These are phyloP conservation scores for Magnaporthales sp. DNA, from an alignment of 2,329 filamentous ascomycete genomes.

Conservation along the genomic window DNA sequence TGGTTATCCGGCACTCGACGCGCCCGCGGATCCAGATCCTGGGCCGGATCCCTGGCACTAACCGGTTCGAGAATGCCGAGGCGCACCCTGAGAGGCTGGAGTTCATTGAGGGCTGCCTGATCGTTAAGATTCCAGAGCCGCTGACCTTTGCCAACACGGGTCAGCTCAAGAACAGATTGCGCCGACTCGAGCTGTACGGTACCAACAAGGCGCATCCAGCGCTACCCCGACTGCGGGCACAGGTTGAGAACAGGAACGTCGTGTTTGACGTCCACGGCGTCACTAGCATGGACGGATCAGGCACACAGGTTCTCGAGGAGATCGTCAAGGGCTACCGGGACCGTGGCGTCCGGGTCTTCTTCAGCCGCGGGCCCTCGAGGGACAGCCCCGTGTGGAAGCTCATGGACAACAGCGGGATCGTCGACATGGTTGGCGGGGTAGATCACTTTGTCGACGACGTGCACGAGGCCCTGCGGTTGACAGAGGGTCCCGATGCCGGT, in stretches of 20 bases:
- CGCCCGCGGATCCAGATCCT: constrained; percentile 93
- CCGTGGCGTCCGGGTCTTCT: constrained; percentile 68
- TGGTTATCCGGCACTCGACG: constrained; percentile 84
- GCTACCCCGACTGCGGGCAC: constrained; percentile 65
- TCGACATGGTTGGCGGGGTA: constrained; percentile 71
- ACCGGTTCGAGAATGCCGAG: constrained; percentile 79
- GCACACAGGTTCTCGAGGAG: constrained; percentile 82
- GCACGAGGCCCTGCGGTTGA: constrained; percentile 72
- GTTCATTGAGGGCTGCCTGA: constrained; percentile 84
- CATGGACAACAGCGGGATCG: constrained; percentile 74
- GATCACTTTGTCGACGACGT: constrained; percentile 75
- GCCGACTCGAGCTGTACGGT: constrained; percentile 84
- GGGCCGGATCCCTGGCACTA: constrained; percentile 76
- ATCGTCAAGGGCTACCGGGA: constrained; percentile 78
- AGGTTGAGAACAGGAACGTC: constrained; percentile 82
- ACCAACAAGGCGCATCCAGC: constrained; percentile 78
- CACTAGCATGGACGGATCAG: constrained; percentile 85
- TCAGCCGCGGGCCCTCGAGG: constrained; percentile 46
- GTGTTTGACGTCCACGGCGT: constrained; percentile 99
- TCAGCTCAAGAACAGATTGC: constrained; percentile 74
- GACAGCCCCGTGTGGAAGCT: constrained; percentile 56
- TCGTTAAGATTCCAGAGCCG: constrained; percentile 96
- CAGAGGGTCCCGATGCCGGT: constrained; percentile 40
- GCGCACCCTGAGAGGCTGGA: constrained; percentile 66
- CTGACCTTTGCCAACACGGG: constrained; percentile 96